Base-by-base conservation (phyloP, 2,329 filamentous ascomycete genomes). In the Cryphonectria nitschkei region DNA sequence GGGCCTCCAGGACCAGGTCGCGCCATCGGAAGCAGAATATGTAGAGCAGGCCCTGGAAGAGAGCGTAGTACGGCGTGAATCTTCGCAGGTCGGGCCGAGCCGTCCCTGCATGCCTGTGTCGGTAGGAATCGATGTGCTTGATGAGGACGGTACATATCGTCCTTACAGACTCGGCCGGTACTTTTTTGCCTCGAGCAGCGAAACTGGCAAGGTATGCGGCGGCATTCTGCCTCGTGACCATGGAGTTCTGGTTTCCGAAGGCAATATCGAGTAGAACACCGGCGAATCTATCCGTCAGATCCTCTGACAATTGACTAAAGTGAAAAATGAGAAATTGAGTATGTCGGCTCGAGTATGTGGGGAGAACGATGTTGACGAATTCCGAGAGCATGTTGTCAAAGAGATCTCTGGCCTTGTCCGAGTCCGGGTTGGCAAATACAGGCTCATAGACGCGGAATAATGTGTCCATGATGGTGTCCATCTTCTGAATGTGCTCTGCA, bases 1-100 rank as follows among this genome's bases (percentile, higher is more conserved):
- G 84, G 3, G 87, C 87, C 1, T 88, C 86, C 29, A 88, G 84
- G 69, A 93, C 92, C 63, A 99, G 85, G 77, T 98, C 95, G 73
- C 94, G 92, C 96, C 96, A 99, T 69, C 96, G 91, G 85, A 99
- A 99, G 84, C 96, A 99, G 78, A 97, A 98, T 71, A 97, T 95
- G 83, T 98, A 98, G 34, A 98, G 87, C 2, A 97, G 85, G 1
- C 94, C 94, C 80, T 98, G 95, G n/a, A 92, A 90, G 64, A 94
- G 89, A 26, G 93, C 90, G 80, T 98, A 98, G 81, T 97, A 97
- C 19, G 92, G 89, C 64, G 90, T 89, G 78, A 95, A 97, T 63
- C 92, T 90, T 73, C 91, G 90, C 70, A 97, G 87, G 79, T 99
- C 94, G 0, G 96, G 96, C 22, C 90, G 90, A 79, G 94, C 97